Base-by-base conservation (phyloP, 2,329 filamentous ascomycete genomes). In the Annulohypoxylon truncatum region DNA sequence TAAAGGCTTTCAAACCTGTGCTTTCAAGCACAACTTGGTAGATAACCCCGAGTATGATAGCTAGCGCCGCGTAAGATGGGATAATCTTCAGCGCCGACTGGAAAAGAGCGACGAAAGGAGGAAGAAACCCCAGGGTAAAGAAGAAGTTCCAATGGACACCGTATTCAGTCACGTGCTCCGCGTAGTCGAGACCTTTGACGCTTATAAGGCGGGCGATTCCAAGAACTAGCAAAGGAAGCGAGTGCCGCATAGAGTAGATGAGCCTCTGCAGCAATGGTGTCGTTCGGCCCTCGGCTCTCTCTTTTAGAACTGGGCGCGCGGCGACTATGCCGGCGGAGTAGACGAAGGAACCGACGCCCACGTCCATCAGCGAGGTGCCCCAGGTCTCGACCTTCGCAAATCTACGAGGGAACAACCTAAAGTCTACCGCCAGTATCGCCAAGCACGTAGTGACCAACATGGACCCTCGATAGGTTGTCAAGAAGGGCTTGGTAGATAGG, bases 141-240 rank as follows among this genome's bases (percentile, higher is more conserved):
- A 99, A 99, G 79, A 99, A 99, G 79, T 99, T 99, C 96, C 96
- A 99, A 79, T 99, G 96, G 8, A 99, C 93, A 44, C 96, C 96
- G 76, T 99, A 99, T 77, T 99, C 96, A 12, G 93, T 94, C 63
- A 97, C 93, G 81, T 99, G 96, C 78, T 99, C 96, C 2, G 94
- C 94, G 77, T 99, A 99, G 77, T 98, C 94, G 28, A 97, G 83
- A 5, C 93, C 92, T 80, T 99, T 99, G 76, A 98, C 94, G 72
- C 90, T 96, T 71, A 93, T 88, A 22, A 98, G 85, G 22, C 96
- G 89, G 59, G 96, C 83, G 22, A 96, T 77, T 12, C 96, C 96
- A 3, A 99, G 84, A 1, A 91, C 82, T 18, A 97, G 81, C 4
- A 99, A 84, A 1, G 96, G 95, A 24, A 97, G 79, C 0, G 95